Evolutionary conservation across 148 eudicot species (phyloP), one percentile per base, ranked within the genome.

Genomic region (Amaranthus hypochondriacus): DNA sequence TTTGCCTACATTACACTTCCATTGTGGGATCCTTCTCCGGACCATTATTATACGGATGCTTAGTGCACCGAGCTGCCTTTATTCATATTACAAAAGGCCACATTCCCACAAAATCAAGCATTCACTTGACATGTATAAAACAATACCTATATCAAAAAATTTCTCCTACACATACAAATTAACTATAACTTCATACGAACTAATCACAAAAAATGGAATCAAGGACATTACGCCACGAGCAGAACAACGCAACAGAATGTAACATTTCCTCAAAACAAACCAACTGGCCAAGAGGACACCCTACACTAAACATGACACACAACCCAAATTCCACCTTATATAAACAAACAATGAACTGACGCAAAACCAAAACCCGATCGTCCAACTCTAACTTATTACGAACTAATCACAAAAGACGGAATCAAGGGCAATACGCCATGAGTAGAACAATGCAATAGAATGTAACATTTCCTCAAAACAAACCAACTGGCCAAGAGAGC

Each of bases 101-200:
- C 74, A 71, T 15, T 47, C 72, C 69, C 39, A 66, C 69, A 66
- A 28, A 28, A 28, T 28, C 39, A 28, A 28, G 39, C 39, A 28
- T 28, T 28, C 39, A 68, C 66, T 62, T 62, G 13, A 62, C 14
- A 62, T 18, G 14, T 62, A 4, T 11, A 62, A 66, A 11, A 43
- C 12, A 44, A 52, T 28, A 28, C 2, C 39, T 28, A 28, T 28
- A 28, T 28, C 39, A 28, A 28, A 28, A 28, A 28, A 28, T 28
- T 28, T 28, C 39, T 28, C 39, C 39, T 28, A 28, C 39, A 28
- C 39, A 28, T 28, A 28, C 39, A 28, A 42, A 49, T 42, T 46
- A 62, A 5, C 43, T 2, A 52, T 28, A 13, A 42, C 4, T 4
- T 4, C 3, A 48, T 50, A 62, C n/a, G 54, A 61, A 66, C 48